Base-by-base conservation (phyloP, 179 eudicot genomes). In the Nepenthes alata region DNA sequence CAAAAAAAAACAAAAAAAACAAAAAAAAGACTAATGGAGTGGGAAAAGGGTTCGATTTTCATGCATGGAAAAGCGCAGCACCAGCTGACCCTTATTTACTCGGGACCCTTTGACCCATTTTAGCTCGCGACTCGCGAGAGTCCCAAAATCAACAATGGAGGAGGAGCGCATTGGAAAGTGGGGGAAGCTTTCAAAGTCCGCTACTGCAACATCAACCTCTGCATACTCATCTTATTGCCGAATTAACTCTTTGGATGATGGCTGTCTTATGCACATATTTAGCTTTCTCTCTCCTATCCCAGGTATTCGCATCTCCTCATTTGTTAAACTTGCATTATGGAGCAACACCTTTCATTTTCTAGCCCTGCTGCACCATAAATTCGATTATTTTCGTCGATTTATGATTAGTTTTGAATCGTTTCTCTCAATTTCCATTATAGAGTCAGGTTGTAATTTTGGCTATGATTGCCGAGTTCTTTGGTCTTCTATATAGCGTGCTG, bases 211-310 rank as follows among this genome's bases (percentile, higher is more conserved):
- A 37, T 6, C 38, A 45, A 25, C 61, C 0, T 60, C 57, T 60
- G 41, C 16, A 12, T 37, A 58, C 49, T 39, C 62, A 58, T 66
- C 34, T 38, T 35, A 69, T 69, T 72, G 72, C 14, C 58, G 13
- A 4, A 71, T 89, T 25, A 93, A 74, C 67, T 65, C 81, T 69
- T 76, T 93, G 44, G 98, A 93, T 60, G 98, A 93, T 77, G 96
- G 93, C 16, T 93, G 98, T 65, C 86, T 89, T 4, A 93, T 93
- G 98, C 98, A 86, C 59, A 89, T 93, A 67, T 86, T 93, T 76
- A 86, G 93, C 76, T 93, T 93, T 77, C 83, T 93, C 63, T 80
- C 85, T 72, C 98, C 96, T 14, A 86, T 93, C 54, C 98, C 98
- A 74, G 98, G 96, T 89, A 72, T 72, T 48, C 47, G 9, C 37